These are phyloP conservation scores for Elsinoe arachidis DNA, from an alignment of 2,329 filamentous ascomycete genomes.

Conservation along the genomic window DNA sequence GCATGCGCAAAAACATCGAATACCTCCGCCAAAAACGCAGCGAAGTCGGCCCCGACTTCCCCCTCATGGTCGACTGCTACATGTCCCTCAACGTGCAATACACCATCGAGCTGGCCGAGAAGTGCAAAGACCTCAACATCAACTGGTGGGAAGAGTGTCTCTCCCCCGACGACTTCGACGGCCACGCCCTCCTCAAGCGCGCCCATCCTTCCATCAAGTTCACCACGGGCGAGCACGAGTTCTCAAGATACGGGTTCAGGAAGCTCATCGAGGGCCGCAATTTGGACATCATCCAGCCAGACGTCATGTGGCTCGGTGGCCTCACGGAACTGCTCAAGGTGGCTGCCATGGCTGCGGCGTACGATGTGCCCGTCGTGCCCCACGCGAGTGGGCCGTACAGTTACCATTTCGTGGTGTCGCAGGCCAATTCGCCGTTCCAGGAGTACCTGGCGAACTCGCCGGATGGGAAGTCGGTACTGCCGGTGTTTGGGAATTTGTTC, in stretches of 20 bases:
- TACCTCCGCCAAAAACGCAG: slow-evolving; percentile 80
- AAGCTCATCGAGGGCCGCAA: slow-evolving; percentile 88
- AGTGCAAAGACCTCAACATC: slow-evolving; percentile 73
- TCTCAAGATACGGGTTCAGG: slow-evolving; percentile 87
- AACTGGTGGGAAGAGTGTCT: slow-evolving; percentile 98
- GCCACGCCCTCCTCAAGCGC: slow-evolving; percentile 80
- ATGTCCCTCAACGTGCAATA: slow-evolving; percentile 92
- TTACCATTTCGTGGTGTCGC: slow-evolving; percentile 92
- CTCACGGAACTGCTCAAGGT: slow-evolving; percentile 88
- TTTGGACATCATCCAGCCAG: slow-evolving; percentile 87
- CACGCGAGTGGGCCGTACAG: slow-evolving; percentile 90
- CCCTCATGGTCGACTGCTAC: slow-evolving; percentile 92
- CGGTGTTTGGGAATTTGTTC: slow-evolving; percentile 88
- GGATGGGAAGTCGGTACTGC: slow-evolving; percentile 79
- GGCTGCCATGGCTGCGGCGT: slow-evolving; percentile 78
- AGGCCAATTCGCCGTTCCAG: slow-evolving; percentile 89
- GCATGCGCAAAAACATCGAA: slow-evolving; percentile 80
- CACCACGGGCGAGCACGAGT: slow-evolving; percentile 93
- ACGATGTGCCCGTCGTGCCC: slow-evolving; percentile 91
- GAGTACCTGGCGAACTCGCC: slow-evolving; percentile 92
- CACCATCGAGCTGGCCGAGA: slow-evolving; percentile 82
- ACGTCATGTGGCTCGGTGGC: slow-evolving; percentile 96
- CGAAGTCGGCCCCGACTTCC: slow-evolving; percentile 79
- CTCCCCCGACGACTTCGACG: slow-evolving; percentile 83
- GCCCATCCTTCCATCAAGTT: slow-evolving; percentile 87